Evolutionary conservation across 2,329 filamentous ascomycete genomes (phyloP), one percentile per base, ranked within the genome.

Genomic region (Aureobasidium melanogenum): DNA sequence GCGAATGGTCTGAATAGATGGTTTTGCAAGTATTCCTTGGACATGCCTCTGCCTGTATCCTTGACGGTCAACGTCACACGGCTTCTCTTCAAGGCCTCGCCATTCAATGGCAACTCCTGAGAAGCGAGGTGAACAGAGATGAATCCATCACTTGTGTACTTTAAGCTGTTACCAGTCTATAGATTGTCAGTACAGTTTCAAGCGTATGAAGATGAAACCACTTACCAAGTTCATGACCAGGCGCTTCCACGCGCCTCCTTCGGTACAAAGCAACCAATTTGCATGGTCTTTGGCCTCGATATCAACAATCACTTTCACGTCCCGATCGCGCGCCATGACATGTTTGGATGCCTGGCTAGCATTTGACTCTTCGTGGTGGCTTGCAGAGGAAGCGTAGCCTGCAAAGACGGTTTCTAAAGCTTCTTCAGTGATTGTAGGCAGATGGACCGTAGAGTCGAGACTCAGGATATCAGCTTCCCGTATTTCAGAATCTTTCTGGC

Each of bases 381-480:
- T 1, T 44, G 22, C 64, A 17, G 64, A 56, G 7, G 67, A 65
- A 7, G 68, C 63, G 41, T 65, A 62, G 30, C 66, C 67, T 15
- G 65, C 68, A 52, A 66, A 68, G 51, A 68, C 80, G 1, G 81
- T 80, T 62, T 84, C 81, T 5, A 81, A 76, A 0, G 81, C 80
- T 64, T 83, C 80, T 67, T 83, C 81, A 0, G 79, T 75, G 12
- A 82, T 65, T 2, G 76, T 70, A 17, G 76, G 74, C 0, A 82
- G 67, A 61, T 80, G 76, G 0, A 77, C 64, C 22, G 70, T 64
- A 2, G 64, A 43, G 22, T 70, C 66, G 6, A 66, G 48, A 32
- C 64, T 61, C 62, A 69, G 65, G 36, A 69, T 61, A 17, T 63
- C 58, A 50, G 8, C 48, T 22, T 32, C 44, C 54, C 47, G 66